Percentiles rank a stretch among this genome's conserved stretches.
Evolutionary conservation across 1,284 basidiomycete species (phyloP).

Genomic region (Marasmius tenuissimus): DNA sequence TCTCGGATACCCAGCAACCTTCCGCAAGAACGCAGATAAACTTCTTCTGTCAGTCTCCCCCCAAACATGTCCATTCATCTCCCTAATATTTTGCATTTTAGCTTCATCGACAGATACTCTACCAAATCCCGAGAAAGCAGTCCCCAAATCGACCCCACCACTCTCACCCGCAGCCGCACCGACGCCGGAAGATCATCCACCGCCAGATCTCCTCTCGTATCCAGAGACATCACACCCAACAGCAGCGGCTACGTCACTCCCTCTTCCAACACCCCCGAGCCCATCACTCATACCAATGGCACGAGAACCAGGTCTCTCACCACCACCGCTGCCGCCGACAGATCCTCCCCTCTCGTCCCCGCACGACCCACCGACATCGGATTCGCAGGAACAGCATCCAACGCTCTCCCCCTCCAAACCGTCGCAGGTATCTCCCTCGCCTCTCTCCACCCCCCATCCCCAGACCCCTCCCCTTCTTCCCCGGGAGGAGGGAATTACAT

Average conservation of each 20-base stretch:
- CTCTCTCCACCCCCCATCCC: not conserved
- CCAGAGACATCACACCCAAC: not conserved
- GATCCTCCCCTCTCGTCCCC: no score
- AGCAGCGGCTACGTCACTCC: no score
- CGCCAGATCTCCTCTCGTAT: not conserved
- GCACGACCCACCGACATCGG: not conserved
- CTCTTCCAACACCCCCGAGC: no score
- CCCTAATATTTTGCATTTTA: no score
- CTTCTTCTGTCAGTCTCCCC: conserved; percentile 66
- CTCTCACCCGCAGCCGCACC: conserved; percentile 4
- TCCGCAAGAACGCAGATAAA: conserved; percentile 52
- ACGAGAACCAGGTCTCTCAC: no score
- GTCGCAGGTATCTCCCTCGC: not conserved
- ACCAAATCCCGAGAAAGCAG: conserved; percentile 3
- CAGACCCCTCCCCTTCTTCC: not conserved
- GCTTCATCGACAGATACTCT: conserved; percentile 10
- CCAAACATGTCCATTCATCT: no score
- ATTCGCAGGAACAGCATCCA: not conserved
- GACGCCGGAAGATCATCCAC: not conserved
- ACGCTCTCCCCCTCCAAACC: not conserved
- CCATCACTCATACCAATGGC: no score
- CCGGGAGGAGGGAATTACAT: conserved; percentile 12
- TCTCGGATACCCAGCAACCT: conserved; percentile 10
- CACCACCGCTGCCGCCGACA: no score
- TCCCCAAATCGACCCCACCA: conserved; percentile 2